Conservation (phyloP, 345 rosid genomes). For the Boechera stricta region DNA sequence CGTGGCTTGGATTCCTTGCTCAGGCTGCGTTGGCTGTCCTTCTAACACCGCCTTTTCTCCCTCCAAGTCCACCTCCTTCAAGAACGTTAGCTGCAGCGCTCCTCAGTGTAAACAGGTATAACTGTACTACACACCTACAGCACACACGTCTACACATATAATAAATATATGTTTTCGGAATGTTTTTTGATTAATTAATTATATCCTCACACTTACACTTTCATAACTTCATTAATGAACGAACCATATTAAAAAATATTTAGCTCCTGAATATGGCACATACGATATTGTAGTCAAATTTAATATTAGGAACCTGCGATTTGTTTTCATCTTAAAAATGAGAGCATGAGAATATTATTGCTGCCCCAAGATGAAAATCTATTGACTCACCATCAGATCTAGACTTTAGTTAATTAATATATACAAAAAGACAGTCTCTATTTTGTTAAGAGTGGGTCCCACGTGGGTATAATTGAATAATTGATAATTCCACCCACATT, state of each 20-base stretch:
- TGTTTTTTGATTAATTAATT: conserved; percentile 29
- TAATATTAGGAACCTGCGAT: conserved; percentile 17
- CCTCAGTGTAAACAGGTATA: conserved; percentile 83
- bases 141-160: not conserved
- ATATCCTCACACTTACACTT: not conserved
- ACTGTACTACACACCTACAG: not conserved
- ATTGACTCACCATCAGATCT: conserved; percentile 29
- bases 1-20: conserved; percentile 85
- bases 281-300: conserved; percentile 27
- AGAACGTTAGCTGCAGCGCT: conserved; percentile 60
- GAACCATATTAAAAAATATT: not conserved
- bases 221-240: conserved; percentile 25
- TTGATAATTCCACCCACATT: conserved; percentile 36
- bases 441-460: conserved; percentile 20
- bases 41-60: conserved; percentile 54
- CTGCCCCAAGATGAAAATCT: not conserved
- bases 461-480: conserved; percentile 13
- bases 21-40: conserved; percentile 81
- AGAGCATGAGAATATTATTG: conserved; percentile 27
- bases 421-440: not conserved
- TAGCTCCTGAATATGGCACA: not conserved
- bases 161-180: conserved; percentile 32
- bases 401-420: not conserved
- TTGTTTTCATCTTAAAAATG: conserved; percentile 27
- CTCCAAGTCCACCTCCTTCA: conserved; percentile 66